Conservation (phyloP, 2,329 filamentous ascomycete species). For the Coniella lustricola region DNA sequence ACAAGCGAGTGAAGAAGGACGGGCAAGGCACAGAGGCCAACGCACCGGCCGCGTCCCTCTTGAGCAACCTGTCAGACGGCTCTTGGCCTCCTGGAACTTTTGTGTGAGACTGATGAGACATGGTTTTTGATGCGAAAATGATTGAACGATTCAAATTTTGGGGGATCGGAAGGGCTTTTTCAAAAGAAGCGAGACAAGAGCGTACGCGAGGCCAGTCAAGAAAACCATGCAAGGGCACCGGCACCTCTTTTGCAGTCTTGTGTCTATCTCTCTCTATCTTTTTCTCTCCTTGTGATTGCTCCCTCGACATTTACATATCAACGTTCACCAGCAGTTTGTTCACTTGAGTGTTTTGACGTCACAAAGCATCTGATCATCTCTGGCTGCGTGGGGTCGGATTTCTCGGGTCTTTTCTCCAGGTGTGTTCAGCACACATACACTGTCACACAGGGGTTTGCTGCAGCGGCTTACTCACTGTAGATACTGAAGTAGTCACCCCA, state of each 20-base stretch:
- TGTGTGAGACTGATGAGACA: slow-evolving; percentile 4
- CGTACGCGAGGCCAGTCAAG: too few species aligned
- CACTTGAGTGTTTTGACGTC: neutral
- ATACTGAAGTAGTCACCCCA: too few species aligned
- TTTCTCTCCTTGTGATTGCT: neutral
- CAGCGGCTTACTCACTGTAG: too few species aligned
- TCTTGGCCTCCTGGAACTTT: slow-evolving; percentile 13
- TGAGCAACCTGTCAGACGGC: slow-evolving; percentile 14
- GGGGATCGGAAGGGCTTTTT: too few species aligned
- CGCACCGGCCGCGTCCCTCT: slow-evolving; percentile 6
- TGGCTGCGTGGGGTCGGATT: too few species aligned
- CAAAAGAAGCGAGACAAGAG: too few species aligned
- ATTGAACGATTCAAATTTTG: neutral
- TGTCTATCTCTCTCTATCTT: neutral
- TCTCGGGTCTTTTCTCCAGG: too few species aligned
- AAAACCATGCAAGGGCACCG: too few species aligned
- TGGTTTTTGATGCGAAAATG: neutral
- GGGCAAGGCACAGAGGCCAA: neutral
- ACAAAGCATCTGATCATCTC: too few species aligned
- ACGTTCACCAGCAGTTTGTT: neutral
- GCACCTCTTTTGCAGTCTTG: too few species aligned
- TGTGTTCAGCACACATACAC: too few species aligned
- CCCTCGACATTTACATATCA: neutral
- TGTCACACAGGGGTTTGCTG: too few species aligned
- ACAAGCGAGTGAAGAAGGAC: neutral